phyloP scores from a whole-genome alignment of 2,329 filamentous ascomycete genomes.

The Geosmithia morbida region DNA sequence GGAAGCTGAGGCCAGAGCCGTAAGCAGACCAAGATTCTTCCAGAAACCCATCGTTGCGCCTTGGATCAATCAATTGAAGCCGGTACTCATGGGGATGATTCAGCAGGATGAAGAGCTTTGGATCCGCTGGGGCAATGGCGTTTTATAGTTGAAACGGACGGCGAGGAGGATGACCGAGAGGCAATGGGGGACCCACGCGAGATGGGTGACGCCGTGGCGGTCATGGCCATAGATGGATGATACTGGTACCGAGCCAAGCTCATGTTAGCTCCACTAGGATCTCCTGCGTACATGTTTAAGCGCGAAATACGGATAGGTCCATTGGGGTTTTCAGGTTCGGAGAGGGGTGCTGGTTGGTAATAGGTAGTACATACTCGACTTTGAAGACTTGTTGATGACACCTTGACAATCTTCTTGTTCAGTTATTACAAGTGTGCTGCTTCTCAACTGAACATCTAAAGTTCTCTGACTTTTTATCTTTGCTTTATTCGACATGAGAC shows the following conservation, averaged over 20 bases:
- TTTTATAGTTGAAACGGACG: not conserved
- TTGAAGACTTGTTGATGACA: not conserved
- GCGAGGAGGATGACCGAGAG: not conserved
- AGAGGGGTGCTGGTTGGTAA: not conserved
- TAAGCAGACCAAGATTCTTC: slow-evolving; percentile 1
- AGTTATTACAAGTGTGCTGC: not conserved
- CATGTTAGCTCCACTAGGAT: not conserved
- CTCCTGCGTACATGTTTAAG: not conserved
- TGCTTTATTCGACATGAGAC: too few species aligned
- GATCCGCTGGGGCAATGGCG: not conserved
- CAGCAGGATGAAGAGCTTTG: not conserved
- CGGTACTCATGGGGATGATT: not conserved
- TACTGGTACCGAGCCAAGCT: not conserved
- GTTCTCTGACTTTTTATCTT: too few species aligned
- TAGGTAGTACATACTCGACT: not conserved
- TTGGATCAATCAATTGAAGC: not conserved
- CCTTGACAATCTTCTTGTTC: not conserved
- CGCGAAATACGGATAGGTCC: not conserved
- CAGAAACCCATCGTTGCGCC: not conserved
- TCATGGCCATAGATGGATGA: not conserved
- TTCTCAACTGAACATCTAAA: too few species aligned
- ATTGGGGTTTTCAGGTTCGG: not conserved
- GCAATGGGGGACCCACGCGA: not conserved
- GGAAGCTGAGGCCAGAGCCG: not conserved
- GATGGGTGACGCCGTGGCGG: not conserved